These are phyloP conservation scores for Salix viminalis DNA, from an alignment of 345 rosid species.

Conservation along the genomic window DNA sequence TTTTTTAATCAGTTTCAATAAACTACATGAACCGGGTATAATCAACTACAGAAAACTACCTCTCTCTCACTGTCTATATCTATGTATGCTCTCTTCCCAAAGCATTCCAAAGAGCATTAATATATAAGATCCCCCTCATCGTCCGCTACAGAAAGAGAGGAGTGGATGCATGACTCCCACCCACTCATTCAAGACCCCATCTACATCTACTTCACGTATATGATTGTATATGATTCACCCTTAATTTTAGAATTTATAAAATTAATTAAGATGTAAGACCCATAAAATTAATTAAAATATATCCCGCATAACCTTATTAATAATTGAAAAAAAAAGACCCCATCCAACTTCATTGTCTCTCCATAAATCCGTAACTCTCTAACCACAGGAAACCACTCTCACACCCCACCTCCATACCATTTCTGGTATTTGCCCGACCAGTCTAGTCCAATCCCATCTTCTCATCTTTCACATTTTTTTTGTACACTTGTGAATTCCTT, in stretches of 20 bases:
- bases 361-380: not conserved
- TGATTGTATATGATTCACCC: too few species aligned
- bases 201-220: not conserved
- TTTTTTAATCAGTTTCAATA: not conserved
- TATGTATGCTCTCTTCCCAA: constrained; percentile 11
- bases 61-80: not conserved
- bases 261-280: too few species aligned
- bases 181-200: constrained; percentile 51
- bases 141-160: constrained; percentile 47
- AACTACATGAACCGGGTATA: not conserved
- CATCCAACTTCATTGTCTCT: constrained; percentile 19
- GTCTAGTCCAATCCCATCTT: constrained; percentile 26
- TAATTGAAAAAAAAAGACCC: too few species aligned
- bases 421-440: constrained; percentile 19
- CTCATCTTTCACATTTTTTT: constrained; percentile 16
- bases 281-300: too few species aligned
- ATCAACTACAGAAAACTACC: too few species aligned
- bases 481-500: not conserved
- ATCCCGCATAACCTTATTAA: too few species aligned
- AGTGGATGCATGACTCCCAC: constrained; percentile 30
- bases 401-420: not conserved
- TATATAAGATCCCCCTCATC: constrained; percentile 33
- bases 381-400: not conserved
- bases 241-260: too few species aligned
- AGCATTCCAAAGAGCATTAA: constrained; percentile 43